Evolutionary conservation across 2,329 filamentous ascomycete genomes (phyloP), one percentile per base, ranked within the genome.

Genomic region (Hymenoscyphus scutula): DNA sequence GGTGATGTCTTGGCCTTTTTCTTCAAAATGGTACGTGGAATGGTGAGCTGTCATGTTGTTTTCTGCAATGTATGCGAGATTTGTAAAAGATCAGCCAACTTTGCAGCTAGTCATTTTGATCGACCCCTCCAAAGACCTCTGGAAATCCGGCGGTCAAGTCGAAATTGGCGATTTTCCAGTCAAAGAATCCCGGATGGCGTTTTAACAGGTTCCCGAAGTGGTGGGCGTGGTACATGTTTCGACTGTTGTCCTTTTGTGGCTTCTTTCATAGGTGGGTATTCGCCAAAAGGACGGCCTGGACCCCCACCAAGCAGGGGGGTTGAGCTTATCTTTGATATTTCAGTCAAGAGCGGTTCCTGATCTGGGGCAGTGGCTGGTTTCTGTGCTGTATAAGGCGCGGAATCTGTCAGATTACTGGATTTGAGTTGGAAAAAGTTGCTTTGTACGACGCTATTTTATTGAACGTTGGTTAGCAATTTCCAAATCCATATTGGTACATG

Each of bases 291-390:
- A 19, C 29, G 29, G 34, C 8, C 34, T 57, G 34, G 23, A n/a
- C 10, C 23, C 25, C 55, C 19, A 15, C 15, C 8, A 27, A 37
- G n/a, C 51, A 37, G 34, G 37, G 55, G 34, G 23, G 11, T 23
- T 17, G 23, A 45, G 13, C 15, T 27, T 38, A 27, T 25, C 19
- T 37, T 38, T 32, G 27, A 37, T 56, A 48, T 62, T 62, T 58
- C 30, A 13, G 30, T 41, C 5, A 37, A 8, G 1, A 60, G 45
- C 8, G 58, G 45, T 25, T 51, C 57, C 27, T 27, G 2, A 45
- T 54, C 54, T 58, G 48, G 32, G 48, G 37, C 3, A 25, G 38
- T 23, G 34, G 59, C 53, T 60, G 30, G 19, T 30, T n/a, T 48
- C 30, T 15, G 54, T 29, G 25, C 8, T 15, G 37, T 25, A 23